phyloP scores from a whole-genome alignment of 2,329 filamentous ascomycete genomes.

The Volutella citrinella region DNA sequence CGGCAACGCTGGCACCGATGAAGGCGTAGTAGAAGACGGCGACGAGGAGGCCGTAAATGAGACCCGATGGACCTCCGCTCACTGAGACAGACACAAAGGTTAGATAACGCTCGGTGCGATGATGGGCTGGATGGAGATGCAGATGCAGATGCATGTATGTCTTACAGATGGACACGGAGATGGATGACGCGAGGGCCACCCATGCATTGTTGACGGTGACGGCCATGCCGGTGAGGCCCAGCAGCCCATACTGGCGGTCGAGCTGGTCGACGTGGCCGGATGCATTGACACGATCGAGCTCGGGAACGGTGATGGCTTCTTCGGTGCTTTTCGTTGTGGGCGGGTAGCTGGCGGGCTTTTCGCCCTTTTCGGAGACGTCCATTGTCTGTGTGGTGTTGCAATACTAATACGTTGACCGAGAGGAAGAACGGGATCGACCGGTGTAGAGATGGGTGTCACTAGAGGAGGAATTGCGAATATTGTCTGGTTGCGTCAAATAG shows the following conservation, averaged over 20 bases:
- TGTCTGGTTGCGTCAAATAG: no score
- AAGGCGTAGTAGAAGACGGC: constrained; percentile 22
- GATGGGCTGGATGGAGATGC: no score
- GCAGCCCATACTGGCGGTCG: constrained; percentile 19
- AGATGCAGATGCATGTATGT: no score
- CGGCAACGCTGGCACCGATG: constrained; percentile 20
- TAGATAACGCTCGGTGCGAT: no score
- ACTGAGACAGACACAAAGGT: constrained; percentile 11
- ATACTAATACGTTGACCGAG: no score
- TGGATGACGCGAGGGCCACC: constrained; percentile 23
- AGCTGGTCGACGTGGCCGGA: constrained; percentile 22
- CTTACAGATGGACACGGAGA: constrained; percentile 21
- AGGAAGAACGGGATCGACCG: no score
- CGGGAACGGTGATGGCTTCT: constrained; percentile 11
- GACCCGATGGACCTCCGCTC: constrained; percentile 18
- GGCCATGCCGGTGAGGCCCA: constrained; percentile 22
- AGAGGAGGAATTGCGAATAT: no score
- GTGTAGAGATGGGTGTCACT: no score
- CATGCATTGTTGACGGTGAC: constrained; percentile 26
- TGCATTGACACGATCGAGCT: constrained; percentile 12
- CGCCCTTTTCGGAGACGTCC: no score
- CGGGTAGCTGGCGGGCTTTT: constrained; percentile 8
- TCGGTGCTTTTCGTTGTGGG: constrained; percentile 9
- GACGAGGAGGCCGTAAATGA: constrained; percentile 21
- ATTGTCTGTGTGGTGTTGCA: no score